phyloP scores from a whole-genome alignment of 305 asterid genomes.

The Plantago coronopus region DNA sequence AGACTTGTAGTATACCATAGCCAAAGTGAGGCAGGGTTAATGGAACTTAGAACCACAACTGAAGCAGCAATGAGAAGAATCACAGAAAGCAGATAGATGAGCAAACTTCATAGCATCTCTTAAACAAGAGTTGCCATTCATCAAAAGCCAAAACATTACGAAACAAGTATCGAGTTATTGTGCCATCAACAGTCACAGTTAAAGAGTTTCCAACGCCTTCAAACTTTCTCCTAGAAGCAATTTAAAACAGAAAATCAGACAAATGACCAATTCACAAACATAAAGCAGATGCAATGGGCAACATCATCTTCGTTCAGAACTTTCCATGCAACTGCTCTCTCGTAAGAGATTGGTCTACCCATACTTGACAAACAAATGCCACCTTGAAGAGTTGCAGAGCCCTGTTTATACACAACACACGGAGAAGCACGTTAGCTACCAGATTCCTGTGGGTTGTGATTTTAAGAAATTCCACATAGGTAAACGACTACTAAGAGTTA shows the following conservation, averaged over 20 bases:
- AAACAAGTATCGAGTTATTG: constrained; percentile 4
- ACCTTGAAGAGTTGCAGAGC: constrained; percentile 84
- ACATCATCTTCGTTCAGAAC: constrained; percentile 73
- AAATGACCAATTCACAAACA: constrained; percentile 88
- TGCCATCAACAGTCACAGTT: background rate
- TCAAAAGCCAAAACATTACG: constrained; percentile 11
- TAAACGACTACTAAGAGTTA: constrained; percentile 3
- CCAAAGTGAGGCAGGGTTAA: too few relatives aligned
- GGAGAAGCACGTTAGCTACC: background rate
- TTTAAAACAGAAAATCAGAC: constrained; percentile 24
- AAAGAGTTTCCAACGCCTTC: background rate
- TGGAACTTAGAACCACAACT: background rate
- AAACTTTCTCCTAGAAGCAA: background rate
- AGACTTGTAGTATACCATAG: too few relatives aligned
- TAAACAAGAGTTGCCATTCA: constrained; percentile 6
- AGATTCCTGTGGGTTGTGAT: background rate
- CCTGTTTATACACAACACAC: constrained; percentile 35
- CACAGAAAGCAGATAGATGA: background rate
- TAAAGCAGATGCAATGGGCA: constrained; percentile 85
- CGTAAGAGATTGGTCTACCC: constrained; percentile 90
- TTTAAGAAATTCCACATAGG: background rate
- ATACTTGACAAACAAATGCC: constrained; percentile 92
- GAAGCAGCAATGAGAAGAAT: too few relatives aligned
- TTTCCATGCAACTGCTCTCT: constrained; percentile 94
- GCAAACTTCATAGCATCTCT: background rate